Evolutionary conservation across 345 rosid species (phyloP).

Genomic region (Eucalyptus sp.): DNA sequence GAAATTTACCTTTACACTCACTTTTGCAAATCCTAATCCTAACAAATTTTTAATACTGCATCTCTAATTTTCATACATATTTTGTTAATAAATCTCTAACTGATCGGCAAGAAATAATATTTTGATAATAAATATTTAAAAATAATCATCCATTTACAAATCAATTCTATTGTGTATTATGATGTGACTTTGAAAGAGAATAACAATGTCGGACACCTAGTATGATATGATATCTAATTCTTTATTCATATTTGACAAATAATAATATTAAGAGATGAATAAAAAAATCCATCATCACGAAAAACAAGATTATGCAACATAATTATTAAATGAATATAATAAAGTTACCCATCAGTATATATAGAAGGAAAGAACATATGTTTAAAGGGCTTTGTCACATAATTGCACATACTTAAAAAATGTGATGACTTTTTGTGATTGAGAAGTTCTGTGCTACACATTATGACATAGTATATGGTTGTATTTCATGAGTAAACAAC

Average conservation of each 20-base stretch:
- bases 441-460: not conserved
- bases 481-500: not conserved
- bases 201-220: not conserved
- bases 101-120: not conserved
- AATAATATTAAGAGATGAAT: not conserved
- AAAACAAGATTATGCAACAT: not conserved
- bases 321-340: not conserved
- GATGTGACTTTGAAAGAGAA: not conserved
- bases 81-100: not conserved
- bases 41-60: not conserved
- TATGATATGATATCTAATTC: not conserved
- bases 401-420: not conserved
- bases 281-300: not conserved
- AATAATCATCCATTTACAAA: not conserved
- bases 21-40: not conserved
- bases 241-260: not conserved
- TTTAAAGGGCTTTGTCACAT: not conserved
- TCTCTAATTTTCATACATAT: not conserved
- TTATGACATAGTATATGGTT: rapidly evolving
- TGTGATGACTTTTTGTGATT: not conserved
- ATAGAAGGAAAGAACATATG: not conserved
- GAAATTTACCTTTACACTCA: not conserved
- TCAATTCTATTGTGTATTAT: not conserved
- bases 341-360: not conserved
- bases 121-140: not conserved